phyloP scores from a whole-genome alignment of 108 stramenopile genomes.

The Discostella stelligeroides region DNA sequence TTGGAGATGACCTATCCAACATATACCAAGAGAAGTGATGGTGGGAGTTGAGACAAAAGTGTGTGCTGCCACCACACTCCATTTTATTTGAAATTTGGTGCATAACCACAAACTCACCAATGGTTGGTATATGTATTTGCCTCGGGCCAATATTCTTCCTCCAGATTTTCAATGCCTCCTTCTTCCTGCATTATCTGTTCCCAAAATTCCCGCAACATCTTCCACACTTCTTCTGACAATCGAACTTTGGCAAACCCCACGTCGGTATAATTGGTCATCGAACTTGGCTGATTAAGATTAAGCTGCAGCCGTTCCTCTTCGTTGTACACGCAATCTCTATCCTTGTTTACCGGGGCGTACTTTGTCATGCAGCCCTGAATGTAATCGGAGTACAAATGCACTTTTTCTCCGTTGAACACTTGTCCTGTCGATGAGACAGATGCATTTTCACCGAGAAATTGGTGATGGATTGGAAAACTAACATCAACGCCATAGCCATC shows the following conservation, averaged over 20 bases:
- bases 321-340: slow-evolving; percentile 13
- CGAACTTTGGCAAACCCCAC: slow-evolving; percentile 38
- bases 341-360: slow-evolving; percentile 9
- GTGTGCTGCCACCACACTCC: slow-evolving; percentile 33
- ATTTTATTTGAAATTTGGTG: slow-evolving; percentile 25
- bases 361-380: slow-evolving; percentile 35
- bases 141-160: slow-evolving; percentile 44
- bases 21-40: slow-evolving; percentile 29
- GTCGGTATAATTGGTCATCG: slow-evolving; percentile 40
- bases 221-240: slow-evolving; percentile 28
- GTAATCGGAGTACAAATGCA: slow-evolving; percentile 23
- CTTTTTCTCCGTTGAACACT: slow-evolving; percentile 17
- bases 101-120: slow-evolving; percentile 36
- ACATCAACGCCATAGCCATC: slow-evolving; percentile 34
- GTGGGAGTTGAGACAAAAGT: slow-evolving; percentile 16
- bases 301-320: slow-evolving; percentile 34
- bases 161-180: slow-evolving; percentile 10
- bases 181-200: slow-evolving; percentile 12
- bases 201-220: slow-evolving; percentile 32
- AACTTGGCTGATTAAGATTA: slow-evolving; percentile 24
- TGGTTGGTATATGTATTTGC: slow-evolving; percentile 60
- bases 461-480: slow-evolving; percentile 45
- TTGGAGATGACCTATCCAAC: slow-evolving; percentile 9
- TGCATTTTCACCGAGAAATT: slow-evolving; percentile 15
- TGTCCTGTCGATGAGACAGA: neutral